These are phyloP conservation scores for Apophysomyces trapeziformis DNA, from an alignment of 371 early-diverging fungal species.

Conservation along the genomic window DNA sequence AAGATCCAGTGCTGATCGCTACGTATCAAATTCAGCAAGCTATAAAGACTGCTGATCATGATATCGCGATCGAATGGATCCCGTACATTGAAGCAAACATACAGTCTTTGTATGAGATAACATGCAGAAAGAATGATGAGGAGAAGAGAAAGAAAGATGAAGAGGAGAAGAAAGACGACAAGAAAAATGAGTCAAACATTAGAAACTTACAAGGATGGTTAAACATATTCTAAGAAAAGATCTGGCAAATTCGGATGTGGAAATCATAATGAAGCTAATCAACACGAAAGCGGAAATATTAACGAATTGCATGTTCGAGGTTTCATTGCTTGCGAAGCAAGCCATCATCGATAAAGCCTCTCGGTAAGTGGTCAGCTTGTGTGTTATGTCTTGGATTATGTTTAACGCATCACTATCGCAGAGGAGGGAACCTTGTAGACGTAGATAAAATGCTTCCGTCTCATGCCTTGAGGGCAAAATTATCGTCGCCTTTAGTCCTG, in stretches of 20 bases:
- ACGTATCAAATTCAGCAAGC: not conserved
- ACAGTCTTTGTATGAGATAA: not conserved
- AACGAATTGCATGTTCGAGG: not conserved
- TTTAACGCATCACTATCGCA: not conserved
- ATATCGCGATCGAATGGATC: not conserved
- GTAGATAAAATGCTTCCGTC: not conserved
- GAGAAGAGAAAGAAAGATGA: conserved; percentile 2
- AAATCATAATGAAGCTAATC: not conserved
- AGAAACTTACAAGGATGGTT: conserved; percentile 4
- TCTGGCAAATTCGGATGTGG: not conserved
- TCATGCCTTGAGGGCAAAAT: not conserved
- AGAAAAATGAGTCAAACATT: conserved; percentile 11
- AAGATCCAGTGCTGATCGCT: not conserved
- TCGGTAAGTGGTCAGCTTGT: not conserved
- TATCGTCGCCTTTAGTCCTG: not conserved
- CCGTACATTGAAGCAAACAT: not conserved
- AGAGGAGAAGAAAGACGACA: conserved; percentile 1
- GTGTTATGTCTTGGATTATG: not conserved
- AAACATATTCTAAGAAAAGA: not conserved
- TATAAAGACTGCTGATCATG: not conserved
- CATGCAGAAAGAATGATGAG: not conserved
- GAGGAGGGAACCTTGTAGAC: not conserved
- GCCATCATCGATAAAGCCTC: not conserved
- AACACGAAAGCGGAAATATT: not conserved
- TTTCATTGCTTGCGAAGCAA: not conserved